These are phyloP conservation scores for Solanum pinnatisectum DNA, from an alignment of 257 asterid genomes.

Conservation along the genomic window DNA sequence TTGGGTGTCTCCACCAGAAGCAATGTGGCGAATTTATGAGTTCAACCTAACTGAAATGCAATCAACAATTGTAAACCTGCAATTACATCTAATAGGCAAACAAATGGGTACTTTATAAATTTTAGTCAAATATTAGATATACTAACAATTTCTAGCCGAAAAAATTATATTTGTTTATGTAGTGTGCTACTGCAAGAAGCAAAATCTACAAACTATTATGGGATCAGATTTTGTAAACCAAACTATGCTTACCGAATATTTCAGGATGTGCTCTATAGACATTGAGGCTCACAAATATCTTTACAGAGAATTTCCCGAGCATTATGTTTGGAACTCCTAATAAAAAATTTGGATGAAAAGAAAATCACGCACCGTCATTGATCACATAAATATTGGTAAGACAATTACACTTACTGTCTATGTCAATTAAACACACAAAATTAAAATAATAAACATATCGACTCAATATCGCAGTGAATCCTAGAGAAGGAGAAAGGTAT, in stretches of 20 bases:
- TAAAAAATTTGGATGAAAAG: neutral
- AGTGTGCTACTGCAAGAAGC: neutral
- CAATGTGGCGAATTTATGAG: neutral
- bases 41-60: no score
- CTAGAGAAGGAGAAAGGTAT: neutral
- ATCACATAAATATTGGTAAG: neutral
- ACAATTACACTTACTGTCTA: neutral
- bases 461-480: neutral
- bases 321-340: neutral
- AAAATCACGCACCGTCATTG: neutral
- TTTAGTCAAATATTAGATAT: no score
- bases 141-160: no score
- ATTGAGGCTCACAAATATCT: neutral
- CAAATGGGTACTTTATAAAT: neutral
- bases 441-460: no score
- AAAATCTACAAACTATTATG: neutral
- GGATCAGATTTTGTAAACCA: neutral
- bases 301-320: neutral
- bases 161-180: neutral
- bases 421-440: no score
- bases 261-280: neutral
- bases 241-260: neutral
- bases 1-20: neutral
- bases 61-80: neutral
- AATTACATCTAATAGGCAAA: neutral